Conservation (phyloP, 768 basidiomycete genomes). For the Kockovaella imperatae region DNA sequence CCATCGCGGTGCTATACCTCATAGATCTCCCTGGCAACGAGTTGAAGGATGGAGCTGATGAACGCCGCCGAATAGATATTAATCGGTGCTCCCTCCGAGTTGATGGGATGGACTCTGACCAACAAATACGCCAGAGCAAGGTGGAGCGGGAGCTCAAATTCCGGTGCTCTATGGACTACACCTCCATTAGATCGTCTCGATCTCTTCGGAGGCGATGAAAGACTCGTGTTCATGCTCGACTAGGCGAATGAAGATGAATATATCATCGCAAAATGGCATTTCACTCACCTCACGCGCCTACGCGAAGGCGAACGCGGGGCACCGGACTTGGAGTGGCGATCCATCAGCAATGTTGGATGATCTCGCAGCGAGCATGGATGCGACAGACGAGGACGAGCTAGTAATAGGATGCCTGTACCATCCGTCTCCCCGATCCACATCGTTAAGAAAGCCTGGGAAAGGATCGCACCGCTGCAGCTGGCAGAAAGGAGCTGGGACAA, state of each 20-base stretch:
- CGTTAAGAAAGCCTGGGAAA: constrained; percentile 41
- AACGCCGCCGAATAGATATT: constrained; percentile 23
- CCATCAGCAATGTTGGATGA: too few species aligned
- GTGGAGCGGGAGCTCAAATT: constrained; percentile 21
- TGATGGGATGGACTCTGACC: constrained; percentile 26
- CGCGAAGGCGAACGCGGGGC: too few species aligned
- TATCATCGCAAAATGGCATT: too few species aligned
- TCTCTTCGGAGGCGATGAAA: background rate
- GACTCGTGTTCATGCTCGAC: background rate
- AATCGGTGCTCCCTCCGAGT: constrained; percentile 8
- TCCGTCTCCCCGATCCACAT: constrained; percentile 23
- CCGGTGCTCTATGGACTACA: constrained; percentile 4
- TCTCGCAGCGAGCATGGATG: too few species aligned
- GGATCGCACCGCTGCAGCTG: constrained; percentile 71
- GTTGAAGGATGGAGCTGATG: constrained; percentile 16
- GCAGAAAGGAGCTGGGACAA: constrained; percentile 87
- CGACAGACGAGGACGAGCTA: too few species aligned
- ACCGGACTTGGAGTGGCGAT: too few species aligned
- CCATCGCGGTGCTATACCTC: too few species aligned
- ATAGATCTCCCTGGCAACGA: constrained; percentile 22
- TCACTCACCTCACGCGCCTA: too few species aligned
- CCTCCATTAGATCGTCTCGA: background rate
- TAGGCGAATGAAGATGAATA: too few species aligned
- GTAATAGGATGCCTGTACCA: background rate
- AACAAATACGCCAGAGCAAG: constrained; percentile 23